Evolutionary conservation across 2,329 filamentous ascomycete species (phyloP).

Genomic region (Ilyonectria robusta): DNA sequence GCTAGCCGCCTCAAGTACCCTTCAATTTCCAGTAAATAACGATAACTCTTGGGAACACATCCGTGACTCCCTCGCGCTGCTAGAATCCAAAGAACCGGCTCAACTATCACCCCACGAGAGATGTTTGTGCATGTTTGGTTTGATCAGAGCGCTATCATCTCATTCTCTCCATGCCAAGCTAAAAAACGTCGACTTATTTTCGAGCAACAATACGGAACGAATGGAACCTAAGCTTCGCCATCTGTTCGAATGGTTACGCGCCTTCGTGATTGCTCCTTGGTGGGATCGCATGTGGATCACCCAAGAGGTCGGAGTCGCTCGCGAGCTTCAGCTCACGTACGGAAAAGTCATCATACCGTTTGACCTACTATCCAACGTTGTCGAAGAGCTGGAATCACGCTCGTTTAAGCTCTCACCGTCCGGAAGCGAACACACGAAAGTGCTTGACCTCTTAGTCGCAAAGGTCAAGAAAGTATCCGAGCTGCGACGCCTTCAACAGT

Average conservation of each 20-base stretch:
- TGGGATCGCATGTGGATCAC: conserved; percentile 44
- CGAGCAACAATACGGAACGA: not conserved
- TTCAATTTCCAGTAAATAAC: conserved; percentile 24
- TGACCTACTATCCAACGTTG: conserved; percentile 8
- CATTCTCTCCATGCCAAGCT: conserved; percentile 8
- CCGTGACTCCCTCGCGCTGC: conserved; percentile 13
- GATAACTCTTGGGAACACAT: conserved; percentile 22
- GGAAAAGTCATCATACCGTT: conserved; percentile 34
- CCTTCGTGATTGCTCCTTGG: conserved; percentile 37
- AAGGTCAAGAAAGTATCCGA: conserved; percentile 33
- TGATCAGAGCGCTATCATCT: conserved; percentile 30
- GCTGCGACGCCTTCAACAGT: conserved; percentile 30
- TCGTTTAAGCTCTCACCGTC: not conserved
- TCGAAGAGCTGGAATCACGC: not conserved
- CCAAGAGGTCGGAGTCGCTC: conserved; percentile 38
- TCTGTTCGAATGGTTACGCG: conserved; percentile 40
- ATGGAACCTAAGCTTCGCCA: conserved; percentile 30
- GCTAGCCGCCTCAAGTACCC: conserved; percentile 18
- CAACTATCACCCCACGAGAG: conserved; percentile 26
- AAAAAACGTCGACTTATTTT: conserved; percentile 24
- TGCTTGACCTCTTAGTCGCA: conserved; percentile 28
- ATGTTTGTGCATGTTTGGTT: conserved; percentile 29
- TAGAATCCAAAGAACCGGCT: conserved; percentile 8
- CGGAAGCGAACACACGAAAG: conserved; percentile 29
- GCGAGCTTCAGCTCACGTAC: conserved; percentile 33